Percentiles rank a stretch among this genome's conserved stretches.
Conservation (phyloP, 495 filamentous ascomycete species). For the Aspergillus avenaceus region DNA sequence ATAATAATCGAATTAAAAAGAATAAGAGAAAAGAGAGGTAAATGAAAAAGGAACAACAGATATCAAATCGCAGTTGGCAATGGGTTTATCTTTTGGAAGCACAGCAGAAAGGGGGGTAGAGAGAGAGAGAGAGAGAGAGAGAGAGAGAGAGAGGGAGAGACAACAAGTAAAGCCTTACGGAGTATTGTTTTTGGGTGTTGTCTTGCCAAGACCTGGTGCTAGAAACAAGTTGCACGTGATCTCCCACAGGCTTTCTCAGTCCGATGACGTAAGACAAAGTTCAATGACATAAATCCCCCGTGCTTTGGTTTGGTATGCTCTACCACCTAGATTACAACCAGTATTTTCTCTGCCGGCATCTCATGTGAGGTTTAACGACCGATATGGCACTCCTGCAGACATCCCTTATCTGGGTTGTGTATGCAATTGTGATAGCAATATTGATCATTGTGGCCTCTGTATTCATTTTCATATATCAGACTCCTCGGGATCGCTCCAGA, state of each 20-base stretch:
- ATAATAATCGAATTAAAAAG: no score
- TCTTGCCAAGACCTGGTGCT: no score
- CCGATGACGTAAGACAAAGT: slow-evolving; percentile 20
- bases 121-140: no score
- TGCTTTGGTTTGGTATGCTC: background rate
- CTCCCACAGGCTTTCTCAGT: background rate
- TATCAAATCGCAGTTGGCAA: background rate
- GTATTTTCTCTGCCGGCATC: background rate
- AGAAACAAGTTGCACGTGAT: slow-evolving; percentile 12
- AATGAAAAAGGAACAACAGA: background rate
- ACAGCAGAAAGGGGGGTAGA: no score
- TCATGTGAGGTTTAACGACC: slow-evolving; percentile 13
- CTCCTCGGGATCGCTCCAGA: slow-evolving; percentile 76
- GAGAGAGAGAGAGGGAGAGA: no score
- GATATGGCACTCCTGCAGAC: slow-evolving; percentile 72
- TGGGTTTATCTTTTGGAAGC: no score
- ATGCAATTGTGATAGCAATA: slow-evolving; percentile 71
- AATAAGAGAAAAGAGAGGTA: background rate
- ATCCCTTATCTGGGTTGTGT: slow-evolving; percentile 89
- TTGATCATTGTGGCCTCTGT: slow-evolving; percentile 68
- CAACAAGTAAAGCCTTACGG: background rate
- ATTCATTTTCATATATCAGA: slow-evolving; percentile 85
- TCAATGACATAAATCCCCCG: background rate
- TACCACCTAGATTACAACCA: background rate
- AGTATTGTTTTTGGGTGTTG: background rate